phyloP scores from a whole-genome alignment of 176 grass and related monocot species.

The Cenchrus americanus region DNA sequence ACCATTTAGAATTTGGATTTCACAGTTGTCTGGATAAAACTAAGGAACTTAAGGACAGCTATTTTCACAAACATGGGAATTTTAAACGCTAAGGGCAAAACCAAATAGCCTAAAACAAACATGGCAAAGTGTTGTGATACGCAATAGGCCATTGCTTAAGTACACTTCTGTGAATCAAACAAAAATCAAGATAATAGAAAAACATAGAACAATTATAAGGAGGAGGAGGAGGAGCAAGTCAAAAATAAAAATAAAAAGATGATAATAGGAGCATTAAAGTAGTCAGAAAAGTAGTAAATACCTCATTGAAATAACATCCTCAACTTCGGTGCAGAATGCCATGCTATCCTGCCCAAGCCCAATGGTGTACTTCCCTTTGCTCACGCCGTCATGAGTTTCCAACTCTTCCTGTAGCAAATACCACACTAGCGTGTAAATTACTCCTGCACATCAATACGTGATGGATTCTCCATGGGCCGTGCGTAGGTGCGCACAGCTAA shows the following conservation, averaged over 20 bases:
- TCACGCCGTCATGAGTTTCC: constrained; percentile 83
- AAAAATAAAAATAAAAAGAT: too few species aligned
- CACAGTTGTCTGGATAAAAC: neutral
- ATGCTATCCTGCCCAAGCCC: constrained; percentile 96
- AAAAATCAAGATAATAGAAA: neutral
- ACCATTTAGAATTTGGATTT: neutral
- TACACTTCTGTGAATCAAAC: neutral
- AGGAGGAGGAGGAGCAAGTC: neutral
- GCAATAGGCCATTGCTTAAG: neutral
- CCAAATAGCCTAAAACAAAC: neutral
- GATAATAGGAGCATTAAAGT: neutral
- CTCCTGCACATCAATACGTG: neutral
- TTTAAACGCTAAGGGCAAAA: neutral
- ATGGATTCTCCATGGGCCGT: neutral
- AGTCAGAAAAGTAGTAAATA: constrained; percentile 28
- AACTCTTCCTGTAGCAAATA: constrained; percentile 72
- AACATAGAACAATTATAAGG: neutral
- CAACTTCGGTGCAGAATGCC: constrained; percentile 88
- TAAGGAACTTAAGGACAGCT: neutral
- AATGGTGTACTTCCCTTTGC: constrained; percentile 96
- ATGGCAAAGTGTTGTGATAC: neutral
- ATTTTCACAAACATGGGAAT: neutral
- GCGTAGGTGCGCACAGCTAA: neutral
- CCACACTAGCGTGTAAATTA: neutral
- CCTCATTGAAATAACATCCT: constrained; percentile 99